These are phyloP conservation scores for Leccinum imitatum DNA, from an alignment of 768 basidiomycete species.

Conservation along the genomic window DNA sequence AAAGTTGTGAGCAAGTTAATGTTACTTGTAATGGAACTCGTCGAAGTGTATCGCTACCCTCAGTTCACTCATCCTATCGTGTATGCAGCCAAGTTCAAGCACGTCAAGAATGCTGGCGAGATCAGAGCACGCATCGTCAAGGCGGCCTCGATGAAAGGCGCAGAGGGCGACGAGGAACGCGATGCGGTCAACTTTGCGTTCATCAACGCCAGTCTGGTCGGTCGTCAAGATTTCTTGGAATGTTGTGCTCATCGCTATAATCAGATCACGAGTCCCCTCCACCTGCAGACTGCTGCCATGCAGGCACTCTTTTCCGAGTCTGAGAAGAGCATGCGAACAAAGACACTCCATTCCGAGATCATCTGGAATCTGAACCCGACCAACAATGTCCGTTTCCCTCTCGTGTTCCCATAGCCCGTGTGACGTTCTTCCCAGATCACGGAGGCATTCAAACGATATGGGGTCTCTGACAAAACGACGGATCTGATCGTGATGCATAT, in stretches of 20 bases:
- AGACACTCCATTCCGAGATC: conserved; percentile 89
- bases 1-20: not conserved
- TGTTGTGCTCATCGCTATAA: conserved; percentile 7
- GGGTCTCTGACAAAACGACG: conserved; percentile 65
- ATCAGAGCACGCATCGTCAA: conserved; percentile 67
- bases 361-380: conserved; percentile 86
- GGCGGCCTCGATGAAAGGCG: conserved; percentile 61
- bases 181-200: conserved; percentile 89
- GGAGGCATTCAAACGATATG: conserved; percentile 84
- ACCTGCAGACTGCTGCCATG: conserved; percentile 81
- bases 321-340: conserved; percentile 65
- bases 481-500: conserved; percentile 76
- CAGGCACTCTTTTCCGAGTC: conserved; percentile 74
- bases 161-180: conserved; percentile 64
- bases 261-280: conserved; percentile 79
- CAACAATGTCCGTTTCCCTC: conserved; percentile 33
- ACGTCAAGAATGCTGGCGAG: conserved; percentile 60
- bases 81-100: conserved; percentile 63
- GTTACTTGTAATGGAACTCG: conserved; percentile 27
- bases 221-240: conserved; percentile 5
- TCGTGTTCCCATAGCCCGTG: too few species aligned
- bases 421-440: conserved; percentile 57
- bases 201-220: conserved; percentile 81
- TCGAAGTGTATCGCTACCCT: conserved; percentile 58
- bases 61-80: conserved; percentile 49